Evolutionary conservation across 2,329 filamentous ascomycete genomes (phyloP).

Genomic region (Pseudophaeomoniella oleicola): DNA sequence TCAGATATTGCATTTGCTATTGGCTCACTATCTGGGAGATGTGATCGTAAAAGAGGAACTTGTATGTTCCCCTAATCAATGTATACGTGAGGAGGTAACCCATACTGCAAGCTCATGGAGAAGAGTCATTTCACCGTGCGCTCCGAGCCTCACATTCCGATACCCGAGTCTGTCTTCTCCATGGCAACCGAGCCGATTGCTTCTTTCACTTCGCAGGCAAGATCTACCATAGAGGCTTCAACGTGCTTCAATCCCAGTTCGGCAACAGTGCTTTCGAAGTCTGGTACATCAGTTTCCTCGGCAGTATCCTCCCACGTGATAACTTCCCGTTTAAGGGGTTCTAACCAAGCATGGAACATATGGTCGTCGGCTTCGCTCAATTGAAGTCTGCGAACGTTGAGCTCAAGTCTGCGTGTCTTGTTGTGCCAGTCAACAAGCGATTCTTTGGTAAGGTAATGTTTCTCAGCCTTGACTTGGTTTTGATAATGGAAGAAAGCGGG

Average conservation of each 20-base stretch:
- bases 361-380: background rate
- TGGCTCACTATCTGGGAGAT: too few relatives aligned
- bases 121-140: too few relatives aligned
- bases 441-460: constrained; percentile 8
- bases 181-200: background rate
- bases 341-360: background rate
- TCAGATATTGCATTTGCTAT: too few relatives aligned
- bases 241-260: background rate
- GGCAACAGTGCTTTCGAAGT: background rate
- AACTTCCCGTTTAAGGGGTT: background rate
- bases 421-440: constrained; percentile 10
- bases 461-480: constrained; percentile 9
- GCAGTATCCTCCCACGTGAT: background rate
- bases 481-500: constrained; percentile 10
- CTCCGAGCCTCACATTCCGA: background rate
- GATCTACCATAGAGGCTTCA: background rate
- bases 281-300: background rate
- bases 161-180: background rate
- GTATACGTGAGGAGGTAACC: too few relatives aligned
- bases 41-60: too few relatives aligned
- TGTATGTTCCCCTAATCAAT: too few relatives aligned
- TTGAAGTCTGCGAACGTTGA: background rate
- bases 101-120: too few relatives aligned
- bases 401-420: constrained; percentile 4
- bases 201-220: background rate